Conservation (phyloP, 805 yeast species). For the Wickerhamomyces canadensis region DNA sequence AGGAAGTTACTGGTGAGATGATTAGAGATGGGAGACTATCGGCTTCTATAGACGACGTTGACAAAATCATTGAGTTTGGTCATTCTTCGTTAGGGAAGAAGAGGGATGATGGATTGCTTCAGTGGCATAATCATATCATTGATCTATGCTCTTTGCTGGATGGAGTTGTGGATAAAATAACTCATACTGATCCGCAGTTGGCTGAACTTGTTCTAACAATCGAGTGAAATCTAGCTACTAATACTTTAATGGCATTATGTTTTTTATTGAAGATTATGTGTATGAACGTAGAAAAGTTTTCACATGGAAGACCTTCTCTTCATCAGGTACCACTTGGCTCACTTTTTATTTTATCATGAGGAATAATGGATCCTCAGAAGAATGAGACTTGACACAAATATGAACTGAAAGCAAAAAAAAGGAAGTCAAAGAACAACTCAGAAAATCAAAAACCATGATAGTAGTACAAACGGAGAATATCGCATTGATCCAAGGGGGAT, state of each 20-base stretch:
- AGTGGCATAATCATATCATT: conserved; percentile 22
- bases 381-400: too few species aligned
- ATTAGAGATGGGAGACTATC: conserved; percentile 11
- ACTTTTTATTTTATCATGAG: too few species aligned
- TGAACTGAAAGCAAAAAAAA: too few species aligned
- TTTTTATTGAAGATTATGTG: too few species aligned
- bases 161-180: conserved; percentile 11
- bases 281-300: too few species aligned
- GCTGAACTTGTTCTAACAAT: neutral
- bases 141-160: conserved; percentile 18
- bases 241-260: too few species aligned
- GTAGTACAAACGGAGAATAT: neutral
- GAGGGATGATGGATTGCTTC: conserved; percentile 2
- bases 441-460: neutral
- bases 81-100: too few species aligned
- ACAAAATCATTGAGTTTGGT: conserved; percentile 13
- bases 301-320: too few species aligned
- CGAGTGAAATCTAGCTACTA: neutral
- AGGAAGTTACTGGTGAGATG: conserved; percentile 12
- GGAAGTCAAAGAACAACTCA: too few species aligned
- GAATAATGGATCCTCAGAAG: too few species aligned
- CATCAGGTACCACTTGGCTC: too few species aligned
- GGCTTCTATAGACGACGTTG: conserved; percentile 22
- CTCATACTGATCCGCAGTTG: neutral
- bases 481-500: too few species aligned